Evolutionary conservation across 225 moss, liverwort and hornwort species (phyloP).

Genomic region (Pseudisothecium myosuroides): DNA sequence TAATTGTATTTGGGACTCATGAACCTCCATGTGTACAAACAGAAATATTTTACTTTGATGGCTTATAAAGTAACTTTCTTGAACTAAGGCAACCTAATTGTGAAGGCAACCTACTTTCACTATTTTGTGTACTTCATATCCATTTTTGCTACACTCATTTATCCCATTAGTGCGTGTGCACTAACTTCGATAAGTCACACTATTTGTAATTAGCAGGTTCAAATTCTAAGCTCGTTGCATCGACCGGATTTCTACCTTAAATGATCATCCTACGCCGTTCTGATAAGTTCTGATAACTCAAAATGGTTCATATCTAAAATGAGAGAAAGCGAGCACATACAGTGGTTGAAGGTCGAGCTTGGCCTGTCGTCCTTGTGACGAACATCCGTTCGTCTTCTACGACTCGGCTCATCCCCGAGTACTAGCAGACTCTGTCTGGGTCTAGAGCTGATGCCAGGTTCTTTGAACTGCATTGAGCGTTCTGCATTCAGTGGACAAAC

Average conservation of each 20-base stretch:
- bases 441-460: neutral
- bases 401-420: constrained; percentile 43
- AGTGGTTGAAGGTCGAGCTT: constrained; percentile 31
- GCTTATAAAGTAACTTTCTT: too few species aligned
- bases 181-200: neutral
- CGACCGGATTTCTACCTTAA: neutral
- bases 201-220: neutral
- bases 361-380: neutral
- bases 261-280: neutral
- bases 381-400: neutral
- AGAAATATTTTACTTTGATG: too few species aligned
- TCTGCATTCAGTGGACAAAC: constrained; percentile 1
- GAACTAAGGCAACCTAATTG: too few species aligned
- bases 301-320: neutral
- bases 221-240: neutral
- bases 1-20: too few species aligned
- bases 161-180: neutral
- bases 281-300: neutral
- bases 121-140: too few species aligned
- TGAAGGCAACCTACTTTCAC: too few species aligned
- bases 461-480: neutral
- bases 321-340: constrained; percentile 5
- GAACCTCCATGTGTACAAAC: too few species aligned
- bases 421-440: constrained; percentile 23
- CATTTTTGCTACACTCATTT: neutral